Evolutionary conservation across 1,284 basidiomycete species (phyloP), one percentile per base, ranked within the genome.

Genomic region (Ustilago loliicola): DNA sequence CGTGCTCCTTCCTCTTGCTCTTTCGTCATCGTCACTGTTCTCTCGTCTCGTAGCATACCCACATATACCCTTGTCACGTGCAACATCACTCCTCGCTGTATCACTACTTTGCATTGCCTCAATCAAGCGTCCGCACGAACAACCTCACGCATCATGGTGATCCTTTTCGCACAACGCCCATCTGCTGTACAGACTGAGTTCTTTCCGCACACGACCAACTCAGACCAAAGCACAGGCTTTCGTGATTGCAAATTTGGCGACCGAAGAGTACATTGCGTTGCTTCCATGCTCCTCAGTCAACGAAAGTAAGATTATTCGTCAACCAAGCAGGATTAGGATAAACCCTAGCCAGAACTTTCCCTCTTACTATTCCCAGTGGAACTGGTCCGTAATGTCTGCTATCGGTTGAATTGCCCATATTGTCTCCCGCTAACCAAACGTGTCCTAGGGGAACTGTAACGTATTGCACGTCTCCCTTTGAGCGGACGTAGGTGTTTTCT

Each of bases 361-460:
- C 94, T 76, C 91, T 90, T 30, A 98, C 88, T 53, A 98, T 88
- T 2, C 91, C 93, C 71, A 95, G 89, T 0, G 96, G 92, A 0
- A 99, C 92, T 7, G 96, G 96, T 0, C 96, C 96, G 87, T 98
- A 98, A 48, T 90, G 88, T 65, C 96, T 89, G 30, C 95, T 98
- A 87, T 98, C 96, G 10, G 91, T 91, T 50, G 94, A 95, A 79
- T 90, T 90, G 32, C 90, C 89, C 65, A 93, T 88, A 81, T 99
- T 99, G 88, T 99, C 96, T 15, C 96, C 96, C 30, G 89, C 90
- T 50, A 97, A 88, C 96, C 96, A 99, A n/a, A 98, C 83, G 47
- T 86, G 83, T 0, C 84, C 84, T 6, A 58, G 52, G 3, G 76
- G 72, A 0, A 77, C 48, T 3, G 72, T 72, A 38, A 80, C 60